Conservation (phyloP, 768 basidiomycete genomes). For the Dioszegia crocea region DNA sequence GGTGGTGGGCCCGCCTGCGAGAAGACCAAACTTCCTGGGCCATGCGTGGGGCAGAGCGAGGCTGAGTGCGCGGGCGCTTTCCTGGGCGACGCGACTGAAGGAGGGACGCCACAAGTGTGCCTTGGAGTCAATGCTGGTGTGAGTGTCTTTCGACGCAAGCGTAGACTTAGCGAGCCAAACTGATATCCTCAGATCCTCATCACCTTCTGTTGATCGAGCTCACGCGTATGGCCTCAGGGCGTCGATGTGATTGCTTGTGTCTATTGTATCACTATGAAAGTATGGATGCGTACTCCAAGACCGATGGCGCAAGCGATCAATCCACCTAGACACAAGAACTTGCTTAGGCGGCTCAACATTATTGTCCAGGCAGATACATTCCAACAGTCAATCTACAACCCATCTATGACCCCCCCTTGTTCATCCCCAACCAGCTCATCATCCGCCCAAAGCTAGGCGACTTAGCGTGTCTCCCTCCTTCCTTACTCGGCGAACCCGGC, state of each 20-base stretch:
- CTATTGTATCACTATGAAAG: no score
- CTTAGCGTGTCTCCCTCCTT: conserved; percentile 9
- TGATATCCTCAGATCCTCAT: conserved; percentile 16
- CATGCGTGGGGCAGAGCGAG: conserved; percentile 5
- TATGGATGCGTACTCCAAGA: no score
- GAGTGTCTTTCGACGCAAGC: neutral
- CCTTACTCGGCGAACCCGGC: neutral
- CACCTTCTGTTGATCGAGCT: conserved; percentile 16
- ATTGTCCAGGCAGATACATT: neutral
- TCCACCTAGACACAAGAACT: no score
- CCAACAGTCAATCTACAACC: no score
- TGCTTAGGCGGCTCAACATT: no score
- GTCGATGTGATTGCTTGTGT: no score
- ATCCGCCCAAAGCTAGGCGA: conserved; percentile 24
- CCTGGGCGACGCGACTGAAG: conserved; percentile 11
- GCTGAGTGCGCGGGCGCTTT: conserved; percentile 16
- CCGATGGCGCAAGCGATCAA: no score
- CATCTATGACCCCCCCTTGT: conserved; percentile 6
- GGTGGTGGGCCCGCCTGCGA: neutral
- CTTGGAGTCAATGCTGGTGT: conserved; percentile 18
- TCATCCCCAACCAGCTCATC: conserved; percentile 26
- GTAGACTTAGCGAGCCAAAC: neutral
- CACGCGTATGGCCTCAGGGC: no score
- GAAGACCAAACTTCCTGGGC: conserved; percentile 2
- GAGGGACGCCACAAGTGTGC: conserved; percentile 7